Conservation (phyloP, 176 grass and related monocot genomes). For the Echinochloa phyllopogon region DNA sequence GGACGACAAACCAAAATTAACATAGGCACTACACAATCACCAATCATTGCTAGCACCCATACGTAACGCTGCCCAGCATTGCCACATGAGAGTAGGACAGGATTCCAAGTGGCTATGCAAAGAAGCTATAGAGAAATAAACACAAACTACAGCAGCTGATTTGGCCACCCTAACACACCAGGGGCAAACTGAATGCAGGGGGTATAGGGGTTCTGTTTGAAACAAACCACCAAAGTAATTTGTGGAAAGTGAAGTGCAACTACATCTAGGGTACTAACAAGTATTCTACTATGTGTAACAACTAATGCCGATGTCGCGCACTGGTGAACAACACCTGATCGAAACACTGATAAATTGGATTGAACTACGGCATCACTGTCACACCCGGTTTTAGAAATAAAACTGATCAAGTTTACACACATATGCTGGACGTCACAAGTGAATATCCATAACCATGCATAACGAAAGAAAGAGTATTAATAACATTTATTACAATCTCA, state of each 20-base stretch:
- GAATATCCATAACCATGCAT: too few species aligned
- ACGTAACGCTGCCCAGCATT: too few species aligned
- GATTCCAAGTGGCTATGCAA: background rate
- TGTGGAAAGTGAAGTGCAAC: background rate
- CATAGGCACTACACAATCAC: too few species aligned
- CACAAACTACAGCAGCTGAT: background rate
- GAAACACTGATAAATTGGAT: background rate
- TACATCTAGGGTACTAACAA: background rate
- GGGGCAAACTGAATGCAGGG: background rate
- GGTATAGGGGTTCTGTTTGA: background rate
- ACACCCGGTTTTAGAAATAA: too few species aligned
- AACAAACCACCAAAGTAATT: background rate
- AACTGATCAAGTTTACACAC: too few species aligned
- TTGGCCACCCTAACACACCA: background rate
- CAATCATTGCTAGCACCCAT: too few species aligned
- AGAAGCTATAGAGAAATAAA: background rate
- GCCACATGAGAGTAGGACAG: background rate
- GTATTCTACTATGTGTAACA: background rate
- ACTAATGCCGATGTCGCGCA: slow-evolving; percentile 7
- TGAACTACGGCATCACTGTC: too few species aligned
- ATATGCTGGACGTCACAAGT: too few species aligned
- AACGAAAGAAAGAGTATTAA: too few species aligned
- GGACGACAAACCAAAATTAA: background rate
- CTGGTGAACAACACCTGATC: background rate
- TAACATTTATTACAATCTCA: too few species aligned